Evolutionary conservation across 2,329 filamentous ascomycete genomes (phyloP).

Genomic region (Colletotrichum gloeosporioides): DNA sequence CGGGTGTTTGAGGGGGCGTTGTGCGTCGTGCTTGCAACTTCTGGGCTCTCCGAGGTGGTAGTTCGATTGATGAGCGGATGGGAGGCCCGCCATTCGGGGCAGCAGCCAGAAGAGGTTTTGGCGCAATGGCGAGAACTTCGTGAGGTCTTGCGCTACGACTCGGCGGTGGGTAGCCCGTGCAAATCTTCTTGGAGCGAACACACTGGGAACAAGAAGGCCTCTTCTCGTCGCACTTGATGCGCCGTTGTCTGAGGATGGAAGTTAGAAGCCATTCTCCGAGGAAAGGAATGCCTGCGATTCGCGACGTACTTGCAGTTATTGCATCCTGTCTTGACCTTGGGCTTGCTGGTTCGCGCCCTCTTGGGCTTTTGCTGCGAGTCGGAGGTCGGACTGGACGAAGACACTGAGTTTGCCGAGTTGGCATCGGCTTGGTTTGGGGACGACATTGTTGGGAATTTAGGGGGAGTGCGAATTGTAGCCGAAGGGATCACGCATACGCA

Average conservation of each 20-base stretch:
- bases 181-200: conserved; percentile 61
- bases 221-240: conserved; percentile 71
- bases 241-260: conserved; percentile 51
- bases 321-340: conserved; percentile 72
- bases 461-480: background rate
- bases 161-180: conserved; percentile 67
- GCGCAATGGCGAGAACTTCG: conserved; percentile 55
- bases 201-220: conserved; percentile 67
- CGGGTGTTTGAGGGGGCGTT: conserved; percentile 40
- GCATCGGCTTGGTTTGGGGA: background rate
- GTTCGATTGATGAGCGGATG: conserved; percentile 22
- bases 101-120: conserved; percentile 43
- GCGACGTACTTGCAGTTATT: conserved; percentile 69
- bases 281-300: background rate
- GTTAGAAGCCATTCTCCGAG: conserved; percentile 19
- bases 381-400: conserved; percentile 12
- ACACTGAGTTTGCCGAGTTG: background rate
- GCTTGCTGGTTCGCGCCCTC: conserved; percentile 57
- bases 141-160: conserved; percentile 50
- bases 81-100: conserved; percentile 21
- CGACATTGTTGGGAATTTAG: background rate
- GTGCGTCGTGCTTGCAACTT: conserved; percentile 6
- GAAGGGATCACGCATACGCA: background rate
- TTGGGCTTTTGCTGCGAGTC: conserved; percentile 37
- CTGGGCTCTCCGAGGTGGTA: conserved; percentile 17